Percentiles rank a stretch among this genome's conserved stretches.
phyloP scores from a whole-genome alignment of 2,329 filamentous ascomycete genomes.

The Lachnum nothofagi region DNA sequence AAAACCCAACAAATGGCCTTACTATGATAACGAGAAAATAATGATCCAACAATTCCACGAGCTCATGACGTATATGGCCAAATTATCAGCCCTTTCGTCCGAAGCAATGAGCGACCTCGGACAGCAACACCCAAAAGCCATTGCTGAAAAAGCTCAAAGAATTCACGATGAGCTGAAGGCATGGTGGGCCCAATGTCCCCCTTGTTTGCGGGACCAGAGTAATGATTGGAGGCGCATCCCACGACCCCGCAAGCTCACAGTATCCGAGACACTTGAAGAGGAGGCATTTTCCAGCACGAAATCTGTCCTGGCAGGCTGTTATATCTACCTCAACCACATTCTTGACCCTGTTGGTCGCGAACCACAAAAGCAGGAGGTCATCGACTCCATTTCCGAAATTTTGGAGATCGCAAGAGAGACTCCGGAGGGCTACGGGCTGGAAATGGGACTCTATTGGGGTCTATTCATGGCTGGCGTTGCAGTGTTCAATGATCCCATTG shows the following conservation, averaged over 20 bases:
- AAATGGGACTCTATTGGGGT: constrained; percentile 32
- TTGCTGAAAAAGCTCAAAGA: constrained; percentile 14
- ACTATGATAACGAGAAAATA: constrained; percentile 26
- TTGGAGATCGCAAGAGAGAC: constrained; percentile 29
- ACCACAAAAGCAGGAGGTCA: constrained; percentile 21
- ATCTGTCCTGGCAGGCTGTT: constrained; percentile 26
- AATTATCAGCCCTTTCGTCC: constrained; percentile 26
- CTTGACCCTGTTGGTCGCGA: constrained; percentile 24
- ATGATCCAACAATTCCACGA: constrained; percentile 28
- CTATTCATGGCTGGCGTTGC: constrained; percentile 30
- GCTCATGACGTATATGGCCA: constrained; percentile 30
- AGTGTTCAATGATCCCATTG: constrained; percentile 25
- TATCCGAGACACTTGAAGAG: constrained; percentile 28
- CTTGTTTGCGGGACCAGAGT: constrained; percentile 24
- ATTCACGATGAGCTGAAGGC: constrained; percentile 20
- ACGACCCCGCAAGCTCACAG: constrained; percentile 26
- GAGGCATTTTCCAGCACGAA: constrained; percentile 30
- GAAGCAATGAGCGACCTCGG: constrained; percentile 23
- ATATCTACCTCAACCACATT: constrained; percentile 30
- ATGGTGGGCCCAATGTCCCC: constrained; percentile 28
- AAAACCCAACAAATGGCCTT: constrained; percentile 22
- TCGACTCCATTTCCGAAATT: constrained; percentile 24
- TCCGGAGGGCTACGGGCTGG: constrained; percentile 29
- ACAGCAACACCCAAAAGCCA: constrained; percentile 13
- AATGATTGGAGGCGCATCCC: constrained; percentile 27